phyloP scores from a whole-genome alignment of 257 asterid species.

The Paraleonurus japonicus region DNA sequence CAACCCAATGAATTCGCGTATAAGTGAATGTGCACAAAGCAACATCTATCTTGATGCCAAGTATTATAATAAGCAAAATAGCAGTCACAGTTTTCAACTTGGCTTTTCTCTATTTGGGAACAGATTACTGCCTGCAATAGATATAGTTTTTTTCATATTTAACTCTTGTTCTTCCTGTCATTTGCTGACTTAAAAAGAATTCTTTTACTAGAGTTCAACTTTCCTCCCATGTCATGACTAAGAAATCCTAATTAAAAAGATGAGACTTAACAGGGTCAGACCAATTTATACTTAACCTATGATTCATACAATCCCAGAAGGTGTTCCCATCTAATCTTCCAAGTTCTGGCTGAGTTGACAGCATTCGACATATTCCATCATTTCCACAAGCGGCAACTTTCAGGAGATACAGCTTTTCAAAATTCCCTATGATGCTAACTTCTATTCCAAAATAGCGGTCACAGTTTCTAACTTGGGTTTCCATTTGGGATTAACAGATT shows the following conservation, averaged over 20 bases:
- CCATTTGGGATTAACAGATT: neutral
- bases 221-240: slow-evolving; percentile 3
- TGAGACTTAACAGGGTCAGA: neutral
- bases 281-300: neutral
- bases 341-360: too few species aligned
- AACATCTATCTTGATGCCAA: slow-evolving; percentile 20
- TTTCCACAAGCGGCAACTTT: too few species aligned
- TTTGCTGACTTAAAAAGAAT: neutral
- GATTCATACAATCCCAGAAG: too few species aligned
- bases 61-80: neutral
- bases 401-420: too few species aligned
- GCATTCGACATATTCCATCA: too few species aligned
- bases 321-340: too few species aligned
- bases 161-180: neutral
- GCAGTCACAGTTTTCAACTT: neutral
- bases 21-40: slow-evolving; percentile 2
- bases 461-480: neutral
- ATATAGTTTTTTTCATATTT: neutral
- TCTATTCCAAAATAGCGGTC: neutral
- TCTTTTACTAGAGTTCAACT: neutral
- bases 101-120: neutral
- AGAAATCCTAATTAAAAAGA: neutral
- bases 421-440: too few species aligned
- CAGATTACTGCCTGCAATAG: neutral
- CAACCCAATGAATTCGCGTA: neutral